These are phyloP conservation scores for Strobilomyces echinocephalus DNA, from an alignment of 768 basidiomycete species.

Conservation along the genomic window DNA sequence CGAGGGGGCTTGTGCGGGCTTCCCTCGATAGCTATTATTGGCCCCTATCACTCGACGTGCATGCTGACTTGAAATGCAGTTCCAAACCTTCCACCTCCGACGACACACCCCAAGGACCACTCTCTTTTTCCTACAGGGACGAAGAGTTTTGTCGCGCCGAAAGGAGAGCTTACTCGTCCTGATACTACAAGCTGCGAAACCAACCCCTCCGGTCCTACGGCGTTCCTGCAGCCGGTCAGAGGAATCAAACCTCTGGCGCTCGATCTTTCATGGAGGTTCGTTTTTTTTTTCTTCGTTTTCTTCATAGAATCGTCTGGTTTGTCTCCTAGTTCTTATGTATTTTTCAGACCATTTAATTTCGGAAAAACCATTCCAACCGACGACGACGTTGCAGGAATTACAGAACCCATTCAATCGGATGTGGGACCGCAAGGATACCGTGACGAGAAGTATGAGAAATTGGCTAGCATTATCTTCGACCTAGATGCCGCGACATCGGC, in stretches of 20 bases:
- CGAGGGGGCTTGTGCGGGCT: conserved; percentile 24
- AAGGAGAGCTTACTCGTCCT: conserved; percentile 7
- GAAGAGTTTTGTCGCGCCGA: conserved; percentile 23
- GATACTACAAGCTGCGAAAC: background rate
- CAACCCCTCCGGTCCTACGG: background rate
- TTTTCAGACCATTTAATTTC: conserved; percentile 45
- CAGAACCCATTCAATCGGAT: conserved; percentile 8
- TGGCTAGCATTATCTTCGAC: conserved; percentile 12
- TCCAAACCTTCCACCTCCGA: conserved; percentile 52
- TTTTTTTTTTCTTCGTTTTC: conserved; percentile 13
- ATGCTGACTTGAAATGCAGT: conserved; percentile 38
- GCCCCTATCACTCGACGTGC: conserved; percentile 12
- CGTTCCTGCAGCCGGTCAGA: conserved; percentile 48
- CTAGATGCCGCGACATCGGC: conserved; percentile 3
- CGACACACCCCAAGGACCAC: conserved; percentile 34
- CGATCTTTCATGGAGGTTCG: conserved; percentile 65
- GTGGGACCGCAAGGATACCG: conserved; percentile 13
- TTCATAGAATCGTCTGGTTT: background rate
- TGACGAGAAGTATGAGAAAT: conserved; percentile 12
- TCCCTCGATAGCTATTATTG: conserved; percentile 15
- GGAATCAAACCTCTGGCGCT: conserved; percentile 56
- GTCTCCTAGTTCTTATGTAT: conserved; percentile 2
- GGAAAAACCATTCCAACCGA: conserved; percentile 30
- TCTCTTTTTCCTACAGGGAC: conserved; percentile 33
- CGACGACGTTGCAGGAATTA: conserved; percentile 26